Percentiles rank a stretch among this genome's conserved stretches.
phyloP scores from a whole-genome alignment of 2,329 filamentous ascomycete species.

The Thermomyces lanuginosus region DNA sequence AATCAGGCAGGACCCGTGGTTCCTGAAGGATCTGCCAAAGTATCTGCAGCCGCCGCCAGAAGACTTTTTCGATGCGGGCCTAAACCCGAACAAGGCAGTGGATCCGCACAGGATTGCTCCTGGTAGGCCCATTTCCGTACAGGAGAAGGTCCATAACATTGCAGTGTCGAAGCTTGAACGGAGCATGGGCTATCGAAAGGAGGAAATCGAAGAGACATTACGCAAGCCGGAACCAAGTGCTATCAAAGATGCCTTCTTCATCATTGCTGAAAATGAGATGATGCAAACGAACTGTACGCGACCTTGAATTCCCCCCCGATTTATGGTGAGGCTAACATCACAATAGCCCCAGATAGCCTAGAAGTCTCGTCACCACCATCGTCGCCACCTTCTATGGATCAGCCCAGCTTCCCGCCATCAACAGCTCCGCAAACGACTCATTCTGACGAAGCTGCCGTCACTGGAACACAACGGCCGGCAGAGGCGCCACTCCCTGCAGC shows the following conservation, averaged over 20 bases:
- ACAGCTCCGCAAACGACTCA: conserved; percentile 8
- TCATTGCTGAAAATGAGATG: conserved; percentile 91
- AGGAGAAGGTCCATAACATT: conserved; percentile 78
- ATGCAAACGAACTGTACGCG: conserved; percentile 85
- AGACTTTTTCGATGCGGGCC: conserved; percentile 85
- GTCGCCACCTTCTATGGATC: conserved; percentile 16
- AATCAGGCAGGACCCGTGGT: conserved; percentile 89
- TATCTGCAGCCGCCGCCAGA: conserved; percentile 80
- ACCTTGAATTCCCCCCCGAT: background rate
- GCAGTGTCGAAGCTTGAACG: conserved; percentile 93
- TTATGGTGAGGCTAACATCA: conserved; percentile 6
- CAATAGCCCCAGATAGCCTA: conserved; percentile 20
- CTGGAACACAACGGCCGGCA: conserved; percentile 13
- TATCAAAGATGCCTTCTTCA: conserved; percentile 97
- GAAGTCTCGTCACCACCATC: conserved; percentile 8
- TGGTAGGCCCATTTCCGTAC: conserved; percentile 58
- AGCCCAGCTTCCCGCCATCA: conserved; percentile 9
- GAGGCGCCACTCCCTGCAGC: conserved; percentile 12
- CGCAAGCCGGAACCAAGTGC: conserved; percentile 85
- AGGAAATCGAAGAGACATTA: conserved; percentile 87
- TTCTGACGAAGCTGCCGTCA: conserved; percentile 10
- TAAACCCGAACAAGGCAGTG: conserved; percentile 83
- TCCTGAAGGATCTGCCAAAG: conserved; percentile 65
- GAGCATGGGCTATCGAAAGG: conserved; percentile 93
- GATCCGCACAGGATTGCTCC: conserved; percentile 67